Conservation (phyloP, 495 filamentous ascomycete genomes). For the Annulohypoxylon moriforme region DNA sequence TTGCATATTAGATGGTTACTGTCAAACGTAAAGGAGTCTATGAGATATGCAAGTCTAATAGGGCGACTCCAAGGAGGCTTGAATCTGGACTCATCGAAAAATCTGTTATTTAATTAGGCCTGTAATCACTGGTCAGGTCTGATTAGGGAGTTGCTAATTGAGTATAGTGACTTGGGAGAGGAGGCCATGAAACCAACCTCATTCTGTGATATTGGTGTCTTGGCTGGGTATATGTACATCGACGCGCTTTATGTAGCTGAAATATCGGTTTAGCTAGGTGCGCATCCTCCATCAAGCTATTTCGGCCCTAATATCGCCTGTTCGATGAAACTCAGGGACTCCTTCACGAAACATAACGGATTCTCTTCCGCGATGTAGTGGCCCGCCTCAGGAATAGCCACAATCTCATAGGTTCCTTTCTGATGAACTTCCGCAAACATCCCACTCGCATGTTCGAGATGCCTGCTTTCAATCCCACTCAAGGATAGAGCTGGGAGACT, state of each 20-base stretch:
- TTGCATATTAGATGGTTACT: too few relatives aligned
- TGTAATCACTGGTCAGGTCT: neutral
- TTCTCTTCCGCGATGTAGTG: conserved; percentile 58
- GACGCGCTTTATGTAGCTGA: neutral
- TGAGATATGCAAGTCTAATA: too few relatives aligned
- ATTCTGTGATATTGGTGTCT: neutral
- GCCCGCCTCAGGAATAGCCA: conserved; percentile 47
- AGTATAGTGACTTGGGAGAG: neutral
- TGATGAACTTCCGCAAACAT: conserved; percentile 54
- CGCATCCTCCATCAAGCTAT: neutral
- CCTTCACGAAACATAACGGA: conserved; percentile 52
- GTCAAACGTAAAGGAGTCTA: too few relatives aligned
- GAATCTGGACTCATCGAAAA: neutral
- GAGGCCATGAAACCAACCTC: neutral
- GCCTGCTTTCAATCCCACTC: conserved; percentile 48
- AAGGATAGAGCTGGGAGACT: conserved; percentile 52
- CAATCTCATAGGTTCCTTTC: conserved; percentile 39
- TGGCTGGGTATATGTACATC: neutral
- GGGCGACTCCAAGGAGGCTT: neutral
- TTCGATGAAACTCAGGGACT: conserved; percentile 26
- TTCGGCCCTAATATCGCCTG: conserved; percentile 7
- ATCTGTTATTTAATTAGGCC: neutral
- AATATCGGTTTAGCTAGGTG: neutral
- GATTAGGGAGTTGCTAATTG: neutral
- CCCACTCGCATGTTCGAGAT: conserved; percentile 37